Evolutionary conservation across 208 protist genomes (phyloP).

Genomic region (Eutreptiella sp.): DNA sequence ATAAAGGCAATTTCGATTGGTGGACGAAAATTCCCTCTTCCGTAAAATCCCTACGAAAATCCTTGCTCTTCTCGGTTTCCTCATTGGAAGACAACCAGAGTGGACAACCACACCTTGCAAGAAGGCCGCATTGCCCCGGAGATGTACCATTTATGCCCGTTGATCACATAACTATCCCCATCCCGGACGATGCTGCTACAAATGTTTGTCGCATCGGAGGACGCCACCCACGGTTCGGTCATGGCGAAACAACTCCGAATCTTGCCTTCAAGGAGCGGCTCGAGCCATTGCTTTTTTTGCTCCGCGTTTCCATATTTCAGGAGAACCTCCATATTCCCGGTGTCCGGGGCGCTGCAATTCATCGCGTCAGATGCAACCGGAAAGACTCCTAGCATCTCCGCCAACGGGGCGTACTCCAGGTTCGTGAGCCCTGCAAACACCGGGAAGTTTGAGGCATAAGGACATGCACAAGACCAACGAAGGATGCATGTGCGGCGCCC

Average conservation of each 20-base stretch:
- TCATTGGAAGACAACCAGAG: neutral
- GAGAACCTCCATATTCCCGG: slow-evolving; percentile 74
- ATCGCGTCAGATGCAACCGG: slow-evolving; percentile 20
- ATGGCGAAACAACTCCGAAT: slow-evolving; percentile 67
- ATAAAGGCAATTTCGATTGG: no score
- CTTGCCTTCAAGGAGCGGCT: slow-evolving; percentile 51
- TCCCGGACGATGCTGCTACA: slow-evolving; percentile 15
- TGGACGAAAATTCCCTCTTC: no score
- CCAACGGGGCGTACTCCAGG: slow-evolving; percentile 51
- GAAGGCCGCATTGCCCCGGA: slow-evolving; percentile 40
- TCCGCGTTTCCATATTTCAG: slow-evolving; percentile 42
- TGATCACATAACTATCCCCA: slow-evolving; percentile 53
- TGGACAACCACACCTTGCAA: slow-evolving; percentile 10
- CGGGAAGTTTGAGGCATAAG: neutral
- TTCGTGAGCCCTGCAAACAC: slow-evolving; percentile 37
- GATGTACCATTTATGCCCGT: slow-evolving; percentile 66
- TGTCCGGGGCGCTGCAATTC: slow-evolving; percentile 59
- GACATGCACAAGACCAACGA: neutral
- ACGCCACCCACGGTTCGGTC: slow-evolving; percentile 62
- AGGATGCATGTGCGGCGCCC: neutral
- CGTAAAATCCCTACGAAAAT: neutral
- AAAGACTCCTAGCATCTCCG: slow-evolving; percentile 24
- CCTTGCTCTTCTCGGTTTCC: slow-evolving; percentile 12
- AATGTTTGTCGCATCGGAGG: slow-evolving; percentile 44
- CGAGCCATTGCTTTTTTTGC: slow-evolving; percentile 55